phyloP scores from a whole-genome alignment of 2,329 filamentous ascomycete genomes.

The Clarireedia sp. region DNA sequence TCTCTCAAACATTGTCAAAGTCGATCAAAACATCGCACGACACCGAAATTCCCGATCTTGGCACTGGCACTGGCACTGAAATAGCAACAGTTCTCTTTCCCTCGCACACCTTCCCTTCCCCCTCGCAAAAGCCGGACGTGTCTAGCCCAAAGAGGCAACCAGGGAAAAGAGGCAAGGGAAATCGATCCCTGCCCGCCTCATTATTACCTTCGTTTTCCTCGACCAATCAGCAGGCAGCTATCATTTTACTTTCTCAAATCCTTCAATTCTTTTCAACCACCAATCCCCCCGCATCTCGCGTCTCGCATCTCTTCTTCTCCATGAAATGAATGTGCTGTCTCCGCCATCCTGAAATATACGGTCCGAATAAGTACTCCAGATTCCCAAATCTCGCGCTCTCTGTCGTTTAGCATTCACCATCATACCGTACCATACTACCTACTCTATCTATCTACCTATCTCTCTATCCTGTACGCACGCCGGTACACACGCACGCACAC shows the following conservation, averaged over 20 bases:
- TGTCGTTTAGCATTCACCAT: not conserved
- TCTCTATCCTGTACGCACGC: not conserved
- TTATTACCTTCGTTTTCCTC: no score
- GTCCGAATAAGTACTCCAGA: slow-evolving; percentile 8
- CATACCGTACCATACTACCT: not conserved
- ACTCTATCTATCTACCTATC: not conserved
- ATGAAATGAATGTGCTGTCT: slow-evolving; percentile 10
- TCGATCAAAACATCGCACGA: no score
- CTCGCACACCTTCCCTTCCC: no score
- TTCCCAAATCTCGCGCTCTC: not conserved
- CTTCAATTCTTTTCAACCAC: not conserved
- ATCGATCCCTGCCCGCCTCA: no score
- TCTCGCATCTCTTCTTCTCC: slow-evolving; percentile 1
- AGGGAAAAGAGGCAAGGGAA: no score
- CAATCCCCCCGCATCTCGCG: slow-evolving; percentile 4
- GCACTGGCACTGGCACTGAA: no score
- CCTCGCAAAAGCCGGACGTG: no score
- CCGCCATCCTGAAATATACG: slow-evolving; percentile 9
- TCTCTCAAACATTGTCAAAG: no score
- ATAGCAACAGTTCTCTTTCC: no score
- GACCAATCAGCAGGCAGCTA: no score
- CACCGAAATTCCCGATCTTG: no score
- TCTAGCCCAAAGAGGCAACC: no score
- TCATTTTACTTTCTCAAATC: not conserved
- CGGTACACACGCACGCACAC: not conserved